Evolutionary conservation across 352 stramenopile species (phyloP), one percentile per base, ranked within the genome.

Genomic region (Globisporangium acanthophoron): DNA sequence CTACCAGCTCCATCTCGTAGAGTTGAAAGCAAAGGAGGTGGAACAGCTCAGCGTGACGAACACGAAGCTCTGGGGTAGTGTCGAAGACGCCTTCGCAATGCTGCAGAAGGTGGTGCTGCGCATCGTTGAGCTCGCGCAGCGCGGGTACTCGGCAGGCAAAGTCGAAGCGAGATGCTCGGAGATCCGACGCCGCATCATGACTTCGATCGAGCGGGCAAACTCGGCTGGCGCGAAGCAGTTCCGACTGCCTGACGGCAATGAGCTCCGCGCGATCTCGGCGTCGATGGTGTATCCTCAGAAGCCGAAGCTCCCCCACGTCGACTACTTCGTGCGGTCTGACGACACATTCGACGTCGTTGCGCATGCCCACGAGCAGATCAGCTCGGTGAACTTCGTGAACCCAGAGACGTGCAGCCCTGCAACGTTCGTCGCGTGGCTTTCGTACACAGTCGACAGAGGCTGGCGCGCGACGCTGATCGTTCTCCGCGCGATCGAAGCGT

Each of bases 401-500:
- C 41, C 35, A 0, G 12, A 12, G 3, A 43, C 4, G 9, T 43
- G 41, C 20, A 44, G 41, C 1, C 1, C 41, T 8, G 11, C n/a
- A 7, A 7, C n/a, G n/a, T 20, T 63, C 0, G 35, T 55, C 44
- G 16, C 64, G 61, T 60, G 66, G 29, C 5, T 58, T 57, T 27
- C 6, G 3, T 18, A 24, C 21, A n/a, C 8, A 0, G 21, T 46
- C 3, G 31, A 20, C 0, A 31, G 21, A 24, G 6, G 1, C 29
- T 0, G 3, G n/a, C 11, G 1, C 20, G 15, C 51, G 3, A 18
- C 21, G 31, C 2, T 75, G n/a, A 12, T 69, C 0, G 47, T 62
- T 1, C 21, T 84, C 13, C 54, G 71, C 3, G 65, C 67, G 3
- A 56, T 78, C 45, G 74, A 80, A 57, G 7, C 44, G 3, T 74